Conservation (phyloP, 2,329 filamentous ascomycete genomes). For the Bertia moriformis region DNA sequence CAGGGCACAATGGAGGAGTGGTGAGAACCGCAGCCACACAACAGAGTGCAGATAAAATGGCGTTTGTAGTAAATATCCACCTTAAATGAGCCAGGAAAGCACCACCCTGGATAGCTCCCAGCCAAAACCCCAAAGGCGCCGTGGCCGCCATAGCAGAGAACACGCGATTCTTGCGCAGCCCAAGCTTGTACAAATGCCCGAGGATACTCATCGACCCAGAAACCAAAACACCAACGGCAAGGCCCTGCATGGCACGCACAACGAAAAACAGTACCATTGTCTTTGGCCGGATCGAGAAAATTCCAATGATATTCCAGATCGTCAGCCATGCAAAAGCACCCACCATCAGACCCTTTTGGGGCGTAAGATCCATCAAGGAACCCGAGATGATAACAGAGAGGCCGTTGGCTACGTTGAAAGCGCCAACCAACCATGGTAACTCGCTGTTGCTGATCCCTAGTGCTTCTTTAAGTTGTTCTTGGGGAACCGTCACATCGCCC, state of each 20-base stretch:
- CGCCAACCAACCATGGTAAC: slow-evolving; percentile 24
- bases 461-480: slow-evolving; percentile 17
- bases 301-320: slow-evolving; percentile 19
- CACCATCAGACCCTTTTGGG: slow-evolving; percentile 23
- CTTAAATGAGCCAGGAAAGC: slow-evolving; percentile 18
- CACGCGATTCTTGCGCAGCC: slow-evolving; percentile 20
- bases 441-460: slow-evolving; percentile 20
- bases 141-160: slow-evolving; percentile 18
- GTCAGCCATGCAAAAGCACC: slow-evolving; percentile 24
- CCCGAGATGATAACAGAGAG: slow-evolving; percentile 23
- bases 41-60: slow-evolving; percentile 20
- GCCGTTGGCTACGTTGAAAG: slow-evolving; percentile 23
- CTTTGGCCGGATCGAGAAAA: slow-evolving; percentile 17
- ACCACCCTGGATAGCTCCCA: slow-evolving; percentile 22
- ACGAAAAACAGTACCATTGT: slow-evolving; percentile 18
- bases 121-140: slow-evolving; percentile 18
- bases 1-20: slow-evolving; percentile 19
- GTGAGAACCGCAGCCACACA: slow-evolving; percentile 19
- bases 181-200: slow-evolving; percentile 18
- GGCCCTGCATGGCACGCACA: slow-evolving; percentile 20
- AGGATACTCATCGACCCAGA: slow-evolving; percentile 18
- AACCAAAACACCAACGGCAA: slow-evolving; percentile 17
- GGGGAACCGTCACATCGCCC: slow-evolving; percentile 23
- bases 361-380: slow-evolving; percentile 18
- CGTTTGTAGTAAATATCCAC: slow-evolving; percentile 27